Evolutionary conservation across 352 stramenopile species (phyloP).

Genomic region (Pseudoperonospora humuli): DNA sequence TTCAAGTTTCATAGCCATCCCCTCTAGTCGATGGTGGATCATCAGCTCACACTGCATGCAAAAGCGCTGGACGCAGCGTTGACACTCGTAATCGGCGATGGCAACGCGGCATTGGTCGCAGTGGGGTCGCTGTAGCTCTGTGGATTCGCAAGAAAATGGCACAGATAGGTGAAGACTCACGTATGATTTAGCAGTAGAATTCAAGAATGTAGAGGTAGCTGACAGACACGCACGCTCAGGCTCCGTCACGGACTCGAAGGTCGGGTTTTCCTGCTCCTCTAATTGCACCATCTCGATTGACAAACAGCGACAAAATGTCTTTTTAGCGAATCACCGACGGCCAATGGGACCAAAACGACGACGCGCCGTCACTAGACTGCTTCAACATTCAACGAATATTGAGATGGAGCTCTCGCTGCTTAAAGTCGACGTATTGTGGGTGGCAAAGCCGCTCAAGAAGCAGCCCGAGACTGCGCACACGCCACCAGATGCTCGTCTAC

Average conservation of each 20-base stretch:
- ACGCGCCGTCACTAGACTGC: constrained; percentile 6
- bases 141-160: not conserved
- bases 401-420: constrained; percentile 35
- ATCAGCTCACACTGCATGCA: constrained; percentile 38
- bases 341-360: not conserved
- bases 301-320: constrained; percentile 1
- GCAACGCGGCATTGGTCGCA: constrained; percentile 32
- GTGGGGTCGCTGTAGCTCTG: constrained; percentile 39
- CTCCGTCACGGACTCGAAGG: constrained; percentile 29
- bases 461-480: not conserved
- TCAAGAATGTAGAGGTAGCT: not conserved
- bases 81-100: constrained; percentile 38
- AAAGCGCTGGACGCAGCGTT: constrained; percentile 35
- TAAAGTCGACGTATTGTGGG: constrained; percentile 24
- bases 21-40: constrained; percentile 31
- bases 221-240: constrained; percentile 18
- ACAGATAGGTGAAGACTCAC: not conserved
- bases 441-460: constrained; percentile 12
- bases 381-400: constrained; percentile 19
- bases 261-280: constrained; percentile 30
- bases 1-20: constrained; percentile 21
- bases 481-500: constrained; percentile 4
- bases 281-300: constrained; percentile 21
- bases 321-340: constrained; percentile 10
- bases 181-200: not conserved